A percentile compares a stretch with the other conserved stretches of the same genome.
Evolutionary conservation across 2,329 filamentous ascomycete species (phyloP).

Genomic region (Biscogniauxia mediterranea): DNA sequence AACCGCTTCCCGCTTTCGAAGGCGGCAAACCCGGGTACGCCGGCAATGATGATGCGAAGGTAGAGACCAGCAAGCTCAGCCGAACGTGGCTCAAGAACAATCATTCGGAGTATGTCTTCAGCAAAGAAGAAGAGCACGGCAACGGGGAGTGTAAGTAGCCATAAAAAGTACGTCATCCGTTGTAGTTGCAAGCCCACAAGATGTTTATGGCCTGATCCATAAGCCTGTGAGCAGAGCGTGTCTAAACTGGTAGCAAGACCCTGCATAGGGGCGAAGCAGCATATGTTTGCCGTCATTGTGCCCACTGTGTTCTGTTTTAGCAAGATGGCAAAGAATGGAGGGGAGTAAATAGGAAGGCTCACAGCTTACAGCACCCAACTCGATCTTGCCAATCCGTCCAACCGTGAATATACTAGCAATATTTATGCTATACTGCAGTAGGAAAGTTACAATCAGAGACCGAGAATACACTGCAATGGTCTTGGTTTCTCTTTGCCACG

Average conservation of each 20-base stretch:
- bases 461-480: slow-evolving; percentile 71
- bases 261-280: slow-evolving; percentile 73
- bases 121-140: slow-evolving; percentile 67
- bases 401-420: slow-evolving; percentile 78
- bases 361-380: slow-evolving; percentile 63
- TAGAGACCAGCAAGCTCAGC: slow-evolving; percentile 72
- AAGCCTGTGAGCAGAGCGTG: slow-evolving; percentile 90
- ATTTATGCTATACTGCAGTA: slow-evolving; percentile 82
- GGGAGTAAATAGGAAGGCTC: slow-evolving; percentile 16
- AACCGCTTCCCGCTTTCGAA: slow-evolving; percentile 80
- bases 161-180: slow-evolving; percentile 76
- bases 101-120: slow-evolving; percentile 58
- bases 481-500: slow-evolving; percentile 86
- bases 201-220: slow-evolving; percentile 85
- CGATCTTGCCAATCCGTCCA: slow-evolving; percentile 69
- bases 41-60: slow-evolving; percentile 65
- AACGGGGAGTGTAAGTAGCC: slow-evolving; percentile 69
- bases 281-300: slow-evolving; percentile 79
- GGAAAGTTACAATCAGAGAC: slow-evolving; percentile 70
- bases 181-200: slow-evolving; percentile 83
- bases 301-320: slow-evolving; percentile 44
- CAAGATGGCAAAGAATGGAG: neutral
- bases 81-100: slow-evolving; percentile 71
- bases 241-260: slow-evolving; percentile 88
- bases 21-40: slow-evolving; percentile 71